Base-by-base conservation (phyloP, 192 early-diverging fungal species). In the Coemansia sp. region DNA sequence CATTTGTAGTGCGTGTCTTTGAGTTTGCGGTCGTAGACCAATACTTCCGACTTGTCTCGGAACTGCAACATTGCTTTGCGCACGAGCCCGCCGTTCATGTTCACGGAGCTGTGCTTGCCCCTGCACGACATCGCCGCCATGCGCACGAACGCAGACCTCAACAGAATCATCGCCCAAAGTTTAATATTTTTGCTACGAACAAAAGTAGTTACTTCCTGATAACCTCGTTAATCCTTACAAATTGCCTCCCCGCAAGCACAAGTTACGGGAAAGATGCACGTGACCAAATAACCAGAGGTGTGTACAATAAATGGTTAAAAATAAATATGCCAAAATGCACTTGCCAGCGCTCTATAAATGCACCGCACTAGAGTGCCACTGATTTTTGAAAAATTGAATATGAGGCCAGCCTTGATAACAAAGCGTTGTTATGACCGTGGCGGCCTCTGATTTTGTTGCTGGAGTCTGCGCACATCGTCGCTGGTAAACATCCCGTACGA, bases 1-100 rank as follows among this genome's bases (percentile, higher is more conserved):
- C 76, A 79, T 15, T 48, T 63, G 50, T 64, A 79, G 29, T 60
- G 70, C 7, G 58, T 79, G n/a, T 45, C 62, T 25, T 62, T 56
- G 14, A 60, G 51, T 19, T 70, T 41, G 4, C 76, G 59, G 51
- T 70, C 64, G 57, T 63, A 79, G 1, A 79, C 43, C 0, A 56
- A 51, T 8, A 63, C 58, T 21, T 41, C 58, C 4, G 50, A 12
- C 56, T 58, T 62, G 58, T 66, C 63, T 35, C 45, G 24, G 39
- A 79, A 67, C 51, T 70, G 67, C 25, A 19, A 23, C 22, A 73
- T 38, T 0, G 41, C 67, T 37, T 67, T 73, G 76, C 71, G 76
- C 25, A 63, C 57, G 41, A 66, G 70, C 17, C 62, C 48, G 38
- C 38, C 41, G 39, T 65, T 67, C 71, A 67, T 70, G 5, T 37